phyloP scores from a whole-genome alignment of 495 filamentous ascomycete genomes.

The Tuber borchii region DNA sequence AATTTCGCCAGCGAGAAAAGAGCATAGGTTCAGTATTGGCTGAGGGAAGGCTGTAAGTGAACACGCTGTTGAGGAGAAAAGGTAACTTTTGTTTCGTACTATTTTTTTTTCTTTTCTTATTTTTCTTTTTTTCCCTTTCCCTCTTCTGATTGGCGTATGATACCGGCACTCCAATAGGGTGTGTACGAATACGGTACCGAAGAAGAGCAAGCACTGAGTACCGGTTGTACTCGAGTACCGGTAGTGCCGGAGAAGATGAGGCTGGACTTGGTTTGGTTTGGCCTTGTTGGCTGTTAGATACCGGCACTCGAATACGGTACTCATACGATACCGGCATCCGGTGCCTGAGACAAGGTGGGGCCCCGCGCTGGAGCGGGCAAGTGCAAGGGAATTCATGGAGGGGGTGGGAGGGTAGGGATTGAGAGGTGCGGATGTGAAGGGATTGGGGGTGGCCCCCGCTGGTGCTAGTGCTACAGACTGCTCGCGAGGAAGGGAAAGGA shows the following conservation, averaged over 20 bases:
- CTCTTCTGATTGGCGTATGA: background rate
- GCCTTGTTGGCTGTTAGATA: constrained; percentile 17
- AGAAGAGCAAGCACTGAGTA: background rate
- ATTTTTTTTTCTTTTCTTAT: background rate
- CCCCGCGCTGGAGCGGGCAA: constrained; percentile 24
- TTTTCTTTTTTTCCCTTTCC: background rate
- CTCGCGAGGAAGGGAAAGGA: constrained; percentile 5
- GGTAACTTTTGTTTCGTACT: background rate
- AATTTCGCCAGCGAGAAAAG: background rate
- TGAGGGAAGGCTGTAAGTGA: background rate
- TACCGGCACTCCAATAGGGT: background rate
- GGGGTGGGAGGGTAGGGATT: constrained; percentile 14
- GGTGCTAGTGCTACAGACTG: constrained; percentile 15
- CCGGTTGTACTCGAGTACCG: background rate
- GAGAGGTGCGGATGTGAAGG: constrained; percentile 19
- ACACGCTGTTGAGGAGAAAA: background rate
- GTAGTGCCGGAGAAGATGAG: background rate
- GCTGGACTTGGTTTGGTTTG: background rate
- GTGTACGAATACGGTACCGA: background rate
- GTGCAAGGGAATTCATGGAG: constrained; percentile 20
- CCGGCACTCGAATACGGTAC: too few relatives aligned
- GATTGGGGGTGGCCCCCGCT: constrained; percentile 25
- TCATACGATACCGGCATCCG: too few relatives aligned
- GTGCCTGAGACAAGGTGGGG: constrained; percentile 28
- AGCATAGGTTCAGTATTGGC: background rate